Evolutionary conservation across 164 flowering plant genomes (phyloP).

Genomic region (Dillenia turbinata): DNA sequence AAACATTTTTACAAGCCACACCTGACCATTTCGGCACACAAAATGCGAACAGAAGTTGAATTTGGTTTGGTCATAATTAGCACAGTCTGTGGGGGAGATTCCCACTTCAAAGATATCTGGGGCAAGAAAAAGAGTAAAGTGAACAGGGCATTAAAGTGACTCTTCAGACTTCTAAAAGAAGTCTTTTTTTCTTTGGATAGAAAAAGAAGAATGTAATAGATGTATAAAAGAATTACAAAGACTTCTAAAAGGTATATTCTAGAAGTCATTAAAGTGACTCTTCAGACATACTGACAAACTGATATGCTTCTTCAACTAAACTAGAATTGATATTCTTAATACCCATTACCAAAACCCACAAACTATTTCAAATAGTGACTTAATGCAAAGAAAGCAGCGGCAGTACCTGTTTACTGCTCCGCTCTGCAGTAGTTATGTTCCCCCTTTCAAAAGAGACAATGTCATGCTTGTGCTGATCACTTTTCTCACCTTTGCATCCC

Average conservation of each 20-base stretch:
- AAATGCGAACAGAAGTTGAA: conserved; percentile 63
- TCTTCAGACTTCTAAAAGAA: background rate
- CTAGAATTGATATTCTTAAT: too few relatives aligned
- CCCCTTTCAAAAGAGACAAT: conserved; percentile 97
- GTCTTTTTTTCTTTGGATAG: background rate
- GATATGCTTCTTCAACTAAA: too few relatives aligned
- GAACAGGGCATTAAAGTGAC: background rate
- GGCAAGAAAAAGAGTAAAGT: conserved; percentile 18
- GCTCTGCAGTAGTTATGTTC: conserved; percentile 85
- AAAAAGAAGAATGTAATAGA: too few relatives aligned
- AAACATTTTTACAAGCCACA: conserved; percentile 22
- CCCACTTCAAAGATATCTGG: conserved; percentile 96
- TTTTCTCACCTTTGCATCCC: conserved; percentile 75
- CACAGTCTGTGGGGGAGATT: conserved; percentile 76
- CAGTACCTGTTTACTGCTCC: conserved; percentile 95
- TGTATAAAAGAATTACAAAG: too few relatives aligned
- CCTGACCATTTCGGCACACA: conserved; percentile 92
- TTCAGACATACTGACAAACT: too few relatives aligned
- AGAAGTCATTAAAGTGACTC: too few relatives aligned
- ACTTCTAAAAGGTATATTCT: too few relatives aligned
- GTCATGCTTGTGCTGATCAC: conserved; percentile 93
- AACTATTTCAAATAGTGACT: background rate
- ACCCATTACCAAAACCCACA: background rate
- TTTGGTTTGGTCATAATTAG: conserved; percentile 93
- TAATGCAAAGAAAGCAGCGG: conserved; percentile 4